Evolutionary conservation across 179 eudicot genomes (phyloP), one percentile per base, ranked within the genome.

Genomic region (Beta lomatogona): DNA sequence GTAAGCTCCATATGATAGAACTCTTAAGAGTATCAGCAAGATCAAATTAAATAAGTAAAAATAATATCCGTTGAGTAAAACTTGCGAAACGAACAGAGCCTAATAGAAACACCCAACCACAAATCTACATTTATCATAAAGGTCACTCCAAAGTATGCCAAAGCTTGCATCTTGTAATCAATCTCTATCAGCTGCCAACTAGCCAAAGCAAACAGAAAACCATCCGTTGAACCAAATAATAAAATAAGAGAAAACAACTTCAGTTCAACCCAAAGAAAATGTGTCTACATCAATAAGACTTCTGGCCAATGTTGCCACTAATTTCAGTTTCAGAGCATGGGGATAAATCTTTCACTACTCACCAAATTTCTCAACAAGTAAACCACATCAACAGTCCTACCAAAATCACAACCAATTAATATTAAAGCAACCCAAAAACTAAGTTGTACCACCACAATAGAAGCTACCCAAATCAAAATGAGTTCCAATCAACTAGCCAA

Each of bases 371-470:
- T 73, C 73, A 73, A 28, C 4, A 52, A 48, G 1, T 14, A 67
- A 16, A 45, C 45, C 31, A 48, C 6, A 71, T 71, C 36, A 71
- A 71, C 1, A 21, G 41, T 21, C 75, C 44, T 25, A 72, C 36
- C 22, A 73, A 25, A 74, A 65, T 63, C 71, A 74, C 65, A 66
- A 54, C 50, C 64, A 63, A 54, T 36, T 2, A 74, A 74, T 36
- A 48, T 48, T 6, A 81, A 9, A 69, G 11, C 3, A 71, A 36
- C 48, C 25, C 63, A 63, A 31, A 46, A 13, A 64, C 46, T 45
- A 46, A n/a, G 9, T 57, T 54, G 16, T 6, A 73, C 68, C 9
- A 50, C 9, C 44, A 52, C 28, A 80, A 52, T 52, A 6, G 58
- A 60, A 21, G 69, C 76, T 46, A 14, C 54, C 83, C 45, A 36